phyloP scores from a whole-genome alignment of 768 basidiomycete genomes.

The Naematelia aurantialba region DNA sequence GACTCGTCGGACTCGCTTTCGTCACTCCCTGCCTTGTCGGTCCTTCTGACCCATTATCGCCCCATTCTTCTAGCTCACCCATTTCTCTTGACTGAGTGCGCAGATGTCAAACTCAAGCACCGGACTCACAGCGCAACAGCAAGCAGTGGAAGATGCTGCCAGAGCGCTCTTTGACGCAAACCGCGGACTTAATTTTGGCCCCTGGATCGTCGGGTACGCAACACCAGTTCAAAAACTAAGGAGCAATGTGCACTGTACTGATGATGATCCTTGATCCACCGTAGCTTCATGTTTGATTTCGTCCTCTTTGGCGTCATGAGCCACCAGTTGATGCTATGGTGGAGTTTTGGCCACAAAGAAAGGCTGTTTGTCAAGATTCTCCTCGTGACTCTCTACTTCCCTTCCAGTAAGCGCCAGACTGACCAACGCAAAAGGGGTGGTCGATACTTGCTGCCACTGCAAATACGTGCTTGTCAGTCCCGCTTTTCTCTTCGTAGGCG shows the following conservation, averaged over 20 bases:
- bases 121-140: background rate
- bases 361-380: background rate
- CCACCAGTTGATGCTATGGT: background rate
- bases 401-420: background rate
- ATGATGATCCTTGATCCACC: background rate
- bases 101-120: background rate
- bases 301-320: background rate
- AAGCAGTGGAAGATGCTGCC: background rate
- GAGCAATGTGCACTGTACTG: too few species aligned
- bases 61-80: too few species aligned
- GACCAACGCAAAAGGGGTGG: background rate
- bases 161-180: background rate
- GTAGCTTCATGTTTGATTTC: background rate
- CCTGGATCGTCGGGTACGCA: background rate
- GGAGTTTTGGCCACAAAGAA: background rate
- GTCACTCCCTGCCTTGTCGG: too few species aligned
- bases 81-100: background rate
- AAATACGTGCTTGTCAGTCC: background rate
- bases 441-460: background rate
- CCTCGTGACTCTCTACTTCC: background rate
- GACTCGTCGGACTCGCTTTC: too few species aligned
- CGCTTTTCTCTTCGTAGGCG: background rate
- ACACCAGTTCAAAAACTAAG: too few species aligned
- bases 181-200: background rate
- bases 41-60: too few species aligned